These are phyloP conservation scores for Penicillium tannophilum DNA, from an alignment of 495 filamentous ascomycete species.

Conservation along the genomic window DNA sequence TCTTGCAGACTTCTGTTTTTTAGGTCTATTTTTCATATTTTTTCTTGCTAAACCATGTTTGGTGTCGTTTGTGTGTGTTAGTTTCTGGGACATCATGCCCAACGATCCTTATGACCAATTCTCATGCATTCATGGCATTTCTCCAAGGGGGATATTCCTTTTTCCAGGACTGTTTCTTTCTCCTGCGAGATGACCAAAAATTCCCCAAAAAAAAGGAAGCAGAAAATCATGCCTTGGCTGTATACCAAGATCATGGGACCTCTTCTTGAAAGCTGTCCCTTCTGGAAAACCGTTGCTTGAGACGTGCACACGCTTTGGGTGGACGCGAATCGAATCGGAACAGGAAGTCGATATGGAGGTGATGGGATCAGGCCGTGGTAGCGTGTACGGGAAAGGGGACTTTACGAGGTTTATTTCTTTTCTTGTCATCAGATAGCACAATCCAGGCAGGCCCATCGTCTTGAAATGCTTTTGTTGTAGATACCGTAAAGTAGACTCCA, in stretches of 20 bases:
- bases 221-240: neutral
- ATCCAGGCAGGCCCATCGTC: slow-evolving; percentile 13
- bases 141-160: slow-evolving; percentile 10
- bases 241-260: neutral
- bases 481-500: neutral
- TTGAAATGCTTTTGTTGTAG: slow-evolving; percentile 8
- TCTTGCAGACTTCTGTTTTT: slow-evolving; percentile 11
- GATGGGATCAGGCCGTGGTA: neutral
- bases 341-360: neutral
- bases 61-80: slow-evolving; percentile 19
- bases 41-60: slow-evolving; percentile 18
- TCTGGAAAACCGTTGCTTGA: neutral
- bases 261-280: neutral
- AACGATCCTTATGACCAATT: slow-evolving; percentile 51
- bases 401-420: slow-evolving; percentile 12
- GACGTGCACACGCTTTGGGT: neutral
- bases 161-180: slow-evolving; percentile 2
- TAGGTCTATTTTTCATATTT: slow-evolving; percentile 25
- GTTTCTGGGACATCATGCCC: slow-evolving; percentile 41
- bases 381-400: slow-evolving; percentile 3
- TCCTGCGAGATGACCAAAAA: slow-evolving; percentile 22
- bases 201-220: slow-evolving; percentile 7
- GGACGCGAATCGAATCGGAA: neutral
- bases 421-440: slow-evolving; percentile 14
- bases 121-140: slow-evolving; percentile 47